Percentiles rank a stretch among this genome's conserved stretches.
Conservation (phyloP, 164 flowering plant genomes). For the Annona squamosa region DNA sequence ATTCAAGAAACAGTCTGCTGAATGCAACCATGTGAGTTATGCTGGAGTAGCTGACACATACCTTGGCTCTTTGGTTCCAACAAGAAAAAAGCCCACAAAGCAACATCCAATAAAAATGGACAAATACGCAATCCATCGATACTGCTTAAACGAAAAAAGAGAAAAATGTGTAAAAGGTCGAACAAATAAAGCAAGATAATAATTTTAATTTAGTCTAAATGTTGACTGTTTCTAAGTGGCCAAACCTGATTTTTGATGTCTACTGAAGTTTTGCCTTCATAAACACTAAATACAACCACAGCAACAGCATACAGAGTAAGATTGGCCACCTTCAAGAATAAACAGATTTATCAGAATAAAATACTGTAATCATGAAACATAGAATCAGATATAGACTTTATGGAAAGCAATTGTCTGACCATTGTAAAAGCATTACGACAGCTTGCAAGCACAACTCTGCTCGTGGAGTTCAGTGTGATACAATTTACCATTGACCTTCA, state of each 20-base stretch:
- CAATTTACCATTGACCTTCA: constrained; percentile 96
- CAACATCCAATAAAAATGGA: constrained; percentile 80
- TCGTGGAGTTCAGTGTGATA: constrained; percentile 75
- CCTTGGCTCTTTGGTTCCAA: constrained; percentile 92
- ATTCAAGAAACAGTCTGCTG: neutral
- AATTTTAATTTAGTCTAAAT: neutral
- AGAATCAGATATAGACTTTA: neutral
- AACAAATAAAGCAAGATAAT: neutral
- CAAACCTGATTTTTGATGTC: constrained; percentile 78
- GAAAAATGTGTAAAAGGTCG: neutral
- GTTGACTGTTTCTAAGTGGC: neutral
- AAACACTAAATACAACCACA: constrained; percentile 45
- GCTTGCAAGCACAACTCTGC: constrained; percentile 83
- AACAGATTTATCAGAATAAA: constrained; percentile 4
- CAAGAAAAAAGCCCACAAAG: constrained; percentile 67
- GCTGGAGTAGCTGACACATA: constrained; percentile 9
- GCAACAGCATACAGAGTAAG: constrained; percentile 83
- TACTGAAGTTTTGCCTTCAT: constrained; percentile 25
- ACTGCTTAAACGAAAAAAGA: constrained; percentile 41
- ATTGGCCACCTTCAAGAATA: constrained; percentile 64
- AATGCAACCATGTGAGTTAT: neutral
- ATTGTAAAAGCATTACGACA: constrained; percentile 95
- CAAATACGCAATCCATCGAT: constrained; percentile 83
- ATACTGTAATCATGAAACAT: constrained; percentile 2
- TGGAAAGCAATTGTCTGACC: constrained; percentile 36